Percentiles rank a stretch among this genome's conserved stretches.
phyloP scores from a whole-genome alignment of 768 basidiomycete genomes.

The Tremella yokohamensis region DNA sequence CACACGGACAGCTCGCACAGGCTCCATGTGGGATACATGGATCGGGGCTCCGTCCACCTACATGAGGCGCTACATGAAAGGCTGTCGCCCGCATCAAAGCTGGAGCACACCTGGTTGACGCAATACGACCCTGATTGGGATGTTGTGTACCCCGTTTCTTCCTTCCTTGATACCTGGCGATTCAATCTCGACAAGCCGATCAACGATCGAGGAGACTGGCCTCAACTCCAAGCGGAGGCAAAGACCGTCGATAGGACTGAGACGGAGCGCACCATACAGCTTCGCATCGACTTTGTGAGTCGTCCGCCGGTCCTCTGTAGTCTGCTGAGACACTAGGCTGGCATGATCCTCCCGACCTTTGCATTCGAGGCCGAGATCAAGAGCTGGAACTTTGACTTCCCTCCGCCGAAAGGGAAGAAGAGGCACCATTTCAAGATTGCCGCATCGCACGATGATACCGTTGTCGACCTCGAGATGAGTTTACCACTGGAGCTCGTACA shows the following conservation, averaged over 20 bases:
- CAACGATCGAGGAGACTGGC: constrained; percentile 50
- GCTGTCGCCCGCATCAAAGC: constrained; percentile 55
- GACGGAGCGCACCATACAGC: not conserved
- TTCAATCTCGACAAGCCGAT: constrained; percentile 53
- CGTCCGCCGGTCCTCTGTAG: not conserved
- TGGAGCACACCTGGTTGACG: constrained; percentile 61
- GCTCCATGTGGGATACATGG: constrained; percentile 76
- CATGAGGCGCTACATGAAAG: constrained; percentile 60
- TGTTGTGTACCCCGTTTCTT: constrained; percentile 49
- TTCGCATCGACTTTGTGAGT: constrained; percentile 7
- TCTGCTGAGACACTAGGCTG: constrained; percentile 22
- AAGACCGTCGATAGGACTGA: not conserved
- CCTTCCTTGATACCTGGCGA: constrained; percentile 84
- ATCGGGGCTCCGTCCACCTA: constrained; percentile 73
- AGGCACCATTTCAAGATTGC: constrained; percentile 90
- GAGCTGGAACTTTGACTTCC: constrained; percentile 73
- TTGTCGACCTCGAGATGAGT: constrained; percentile 61
- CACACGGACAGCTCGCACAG: constrained; percentile 68
- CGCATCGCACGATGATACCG: constrained; percentile 76
- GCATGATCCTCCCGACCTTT: constrained; percentile 58
- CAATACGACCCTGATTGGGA: constrained; percentile 87
- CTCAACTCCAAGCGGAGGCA: constrained; percentile 50
- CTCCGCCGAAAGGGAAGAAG: constrained; percentile 68
- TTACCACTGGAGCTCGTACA: constrained; percentile 27
- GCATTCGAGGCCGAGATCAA: constrained; percentile 89